A percentile compares a stretch with the other conserved stretches of the same genome.
phyloP scores from a whole-genome alignment of 805 yeast genomes.

The Teunomyces lycoperdinae region DNA sequence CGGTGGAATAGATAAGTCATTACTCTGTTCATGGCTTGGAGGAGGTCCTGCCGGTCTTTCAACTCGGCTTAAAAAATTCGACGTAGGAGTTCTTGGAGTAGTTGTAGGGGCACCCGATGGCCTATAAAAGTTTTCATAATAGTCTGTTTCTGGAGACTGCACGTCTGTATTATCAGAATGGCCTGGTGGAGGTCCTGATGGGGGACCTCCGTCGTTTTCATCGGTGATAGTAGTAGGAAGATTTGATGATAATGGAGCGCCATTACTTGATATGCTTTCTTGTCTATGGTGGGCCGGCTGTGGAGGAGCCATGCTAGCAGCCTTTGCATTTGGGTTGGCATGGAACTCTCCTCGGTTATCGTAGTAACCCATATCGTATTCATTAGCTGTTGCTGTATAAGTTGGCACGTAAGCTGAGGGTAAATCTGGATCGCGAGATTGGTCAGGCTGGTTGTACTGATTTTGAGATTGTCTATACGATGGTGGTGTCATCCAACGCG shows the following conservation, averaged over 20 bases:
- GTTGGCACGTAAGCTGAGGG: conserved; percentile 57
- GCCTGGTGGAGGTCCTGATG: conserved; percentile 4
- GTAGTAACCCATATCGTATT: conserved; percentile 75
- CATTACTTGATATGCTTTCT: conserved; percentile 11
- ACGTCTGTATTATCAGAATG: not conserved
- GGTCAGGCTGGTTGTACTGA: conserved; percentile 45
- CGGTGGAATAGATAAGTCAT: not conserved
- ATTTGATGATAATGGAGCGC: conserved; percentile 13
- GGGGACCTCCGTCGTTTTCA: conserved; percentile 3
- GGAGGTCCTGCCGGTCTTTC: conserved; percentile 5
- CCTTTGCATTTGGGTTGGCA: conserved; percentile 30
- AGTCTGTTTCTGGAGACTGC: conserved; percentile 4
- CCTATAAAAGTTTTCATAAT: conserved; percentile 2
- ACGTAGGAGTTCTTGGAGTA: conserved; percentile 3
- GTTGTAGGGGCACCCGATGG: conserved; percentile 6
- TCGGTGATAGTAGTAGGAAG: conserved; percentile 7
- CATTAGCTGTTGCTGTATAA: conserved; percentile 64
- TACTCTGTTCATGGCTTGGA: not conserved
- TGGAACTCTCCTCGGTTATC: conserved; percentile 55
- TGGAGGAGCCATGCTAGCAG: conserved; percentile 14
- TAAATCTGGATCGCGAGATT: conserved; percentile 38
- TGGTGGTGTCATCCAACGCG: conserved; percentile 88
- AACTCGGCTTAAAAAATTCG: conserved; percentile 4
- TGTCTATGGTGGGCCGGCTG: conserved; percentile 22
- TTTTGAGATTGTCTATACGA: conserved; percentile 64